These are phyloP conservation scores for Ustilago sp. DNA, from an alignment of 1,284 basidiomycete genomes.

Conservation along the genomic window DNA sequence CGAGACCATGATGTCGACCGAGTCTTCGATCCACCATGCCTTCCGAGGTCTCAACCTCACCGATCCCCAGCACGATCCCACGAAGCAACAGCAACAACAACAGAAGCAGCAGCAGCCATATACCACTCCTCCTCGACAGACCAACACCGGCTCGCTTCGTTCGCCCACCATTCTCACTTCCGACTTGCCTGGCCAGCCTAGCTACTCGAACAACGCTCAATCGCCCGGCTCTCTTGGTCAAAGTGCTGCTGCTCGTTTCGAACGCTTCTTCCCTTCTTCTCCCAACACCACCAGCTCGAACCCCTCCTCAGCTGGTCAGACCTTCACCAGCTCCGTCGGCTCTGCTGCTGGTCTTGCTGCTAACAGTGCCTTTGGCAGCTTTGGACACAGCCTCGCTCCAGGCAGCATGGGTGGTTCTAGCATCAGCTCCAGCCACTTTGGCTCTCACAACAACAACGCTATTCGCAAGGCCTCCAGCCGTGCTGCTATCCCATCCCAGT, in stretches of 20 bases:
- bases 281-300: conserved; percentile 34
- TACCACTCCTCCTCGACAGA: conserved; percentile 29
- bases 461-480: conserved; percentile 33
- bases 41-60: conserved; percentile 40
- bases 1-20: conserved; percentile 42
- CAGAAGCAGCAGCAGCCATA: conserved; percentile 21
- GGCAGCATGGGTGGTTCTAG: conserved; percentile 38
- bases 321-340: conserved; percentile 43
- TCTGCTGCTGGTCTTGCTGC: conserved; percentile 37
- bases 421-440: conserved; percentile 44
- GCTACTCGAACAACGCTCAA: conserved; percentile 19
- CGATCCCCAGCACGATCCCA: conserved; percentile 38
- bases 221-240: conserved; percentile 31
- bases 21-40: conserved; percentile 45
- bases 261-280: conserved; percentile 60
- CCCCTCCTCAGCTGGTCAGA: conserved; percentile 39
- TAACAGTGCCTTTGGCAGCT: conserved; percentile 55
- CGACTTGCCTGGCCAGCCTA: conserved; percentile 36
- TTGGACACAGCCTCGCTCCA: conserved; percentile 48
- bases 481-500: conserved; percentile 51
- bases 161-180: conserved; percentile 35
- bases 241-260: conserved; percentile 61
- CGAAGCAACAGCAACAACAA: conserved; percentile 27
- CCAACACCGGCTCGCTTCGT: conserved; percentile 28
- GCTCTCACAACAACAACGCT: conserved; percentile 30